Conservation (phyloP, 805 yeast species). For the Spathaspora passalidarum region DNA sequence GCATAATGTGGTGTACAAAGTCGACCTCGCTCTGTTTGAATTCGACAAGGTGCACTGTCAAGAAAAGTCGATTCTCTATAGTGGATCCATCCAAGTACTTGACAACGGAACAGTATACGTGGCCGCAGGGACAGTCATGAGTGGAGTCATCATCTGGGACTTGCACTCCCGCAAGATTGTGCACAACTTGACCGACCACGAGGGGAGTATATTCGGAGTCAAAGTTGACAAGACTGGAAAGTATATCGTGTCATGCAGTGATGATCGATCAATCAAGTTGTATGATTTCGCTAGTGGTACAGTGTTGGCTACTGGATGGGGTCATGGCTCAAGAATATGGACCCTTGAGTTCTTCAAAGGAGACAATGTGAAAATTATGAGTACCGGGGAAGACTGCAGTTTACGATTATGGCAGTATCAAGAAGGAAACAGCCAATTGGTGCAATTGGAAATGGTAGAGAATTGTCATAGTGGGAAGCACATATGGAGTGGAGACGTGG, state of each 20-base stretch:
- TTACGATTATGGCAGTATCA: slow-evolving; percentile 69
- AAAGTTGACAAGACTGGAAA: slow-evolving; percentile 54
- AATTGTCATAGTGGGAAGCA: slow-evolving; percentile 81
- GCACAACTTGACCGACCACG: slow-evolving; percentile 69
- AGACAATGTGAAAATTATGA: slow-evolving; percentile 43
- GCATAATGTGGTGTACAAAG: slow-evolving; percentile 59
- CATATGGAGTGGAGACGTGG: slow-evolving; percentile 75
- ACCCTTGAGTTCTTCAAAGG: slow-evolving; percentile 51
- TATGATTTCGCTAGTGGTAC: slow-evolving; percentile 62
- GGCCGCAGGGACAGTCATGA: slow-evolving; percentile 93
- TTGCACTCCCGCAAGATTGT: slow-evolving; percentile 39
- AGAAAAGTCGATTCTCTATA: slow-evolving; percentile 81
- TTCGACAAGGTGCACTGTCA: slow-evolving; percentile 39
- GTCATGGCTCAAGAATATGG: slow-evolving; percentile 96
- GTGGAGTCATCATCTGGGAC: slow-evolving; percentile 82
- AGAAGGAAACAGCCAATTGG: slow-evolving; percentile 24
- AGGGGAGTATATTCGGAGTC: slow-evolving; percentile 89
- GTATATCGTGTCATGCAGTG: slow-evolving; percentile 78
- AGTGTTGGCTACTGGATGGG: slow-evolving; percentile 84
- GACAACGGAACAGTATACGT: slow-evolving; percentile 44
- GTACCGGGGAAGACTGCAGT: slow-evolving; percentile 83
- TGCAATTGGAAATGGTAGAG: slow-evolving; percentile 47
- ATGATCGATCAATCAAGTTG: slow-evolving; percentile 82
- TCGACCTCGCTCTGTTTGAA: slow-evolving; percentile 21
- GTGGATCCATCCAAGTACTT: slow-evolving; percentile 67